Conservation (phyloP, 768 basidiomycete genomes). For the Kwoniella botswanensis region DNA sequence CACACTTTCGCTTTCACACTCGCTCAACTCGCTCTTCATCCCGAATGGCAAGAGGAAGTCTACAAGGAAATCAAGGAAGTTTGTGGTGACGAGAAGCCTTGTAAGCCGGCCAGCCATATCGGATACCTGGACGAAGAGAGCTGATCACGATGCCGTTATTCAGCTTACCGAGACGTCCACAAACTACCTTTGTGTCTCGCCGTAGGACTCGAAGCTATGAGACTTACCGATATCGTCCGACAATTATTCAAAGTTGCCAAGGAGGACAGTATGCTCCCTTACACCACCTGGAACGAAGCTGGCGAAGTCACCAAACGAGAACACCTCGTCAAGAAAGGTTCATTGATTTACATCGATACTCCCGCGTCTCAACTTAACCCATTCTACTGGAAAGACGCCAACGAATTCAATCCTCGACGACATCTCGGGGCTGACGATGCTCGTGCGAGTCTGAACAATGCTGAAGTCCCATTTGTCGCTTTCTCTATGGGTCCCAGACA, state of each 20-base stretch:
- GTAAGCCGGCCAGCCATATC: slow-evolving; percentile 18
- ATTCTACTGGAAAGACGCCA: slow-evolving; percentile 28
- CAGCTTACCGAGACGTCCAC: slow-evolving; percentile 41
- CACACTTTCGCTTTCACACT: slow-evolving; percentile 50
- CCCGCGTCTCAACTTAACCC: slow-evolving; percentile 34
- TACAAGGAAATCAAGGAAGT: slow-evolving; percentile 41
- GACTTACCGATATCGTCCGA: slow-evolving; percentile 40
- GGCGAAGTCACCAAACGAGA: slow-evolving; percentile 29
- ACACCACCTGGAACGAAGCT: slow-evolving; percentile 38
- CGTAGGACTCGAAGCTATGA: slow-evolving; percentile 30
- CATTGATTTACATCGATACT: slow-evolving; percentile 34
- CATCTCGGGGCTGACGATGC: slow-evolving; percentile 7
- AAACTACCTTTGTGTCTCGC: slow-evolving; percentile 33
- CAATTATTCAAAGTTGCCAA: slow-evolving; percentile 32
- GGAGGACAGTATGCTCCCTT: slow-evolving; percentile 35
- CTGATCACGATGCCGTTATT: neutral
- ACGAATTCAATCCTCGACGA: slow-evolving; percentile 17
- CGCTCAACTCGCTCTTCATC: slow-evolving; percentile 49
- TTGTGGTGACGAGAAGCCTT: slow-evolving; percentile 33
- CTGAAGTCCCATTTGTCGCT: slow-evolving; percentile 21
- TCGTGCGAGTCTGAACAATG: slow-evolving; percentile 6
- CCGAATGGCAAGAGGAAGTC: slow-evolving; percentile 49
- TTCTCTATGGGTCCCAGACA: slow-evolving; percentile 34
- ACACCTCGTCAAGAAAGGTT: slow-evolving; percentile 34
- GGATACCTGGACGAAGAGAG: neutral